Evolutionary conservation across 2,329 filamentous ascomycete species (phyloP), one percentile per base, ranked within the genome.

Genomic region (Colletotrichum truncatum): DNA sequence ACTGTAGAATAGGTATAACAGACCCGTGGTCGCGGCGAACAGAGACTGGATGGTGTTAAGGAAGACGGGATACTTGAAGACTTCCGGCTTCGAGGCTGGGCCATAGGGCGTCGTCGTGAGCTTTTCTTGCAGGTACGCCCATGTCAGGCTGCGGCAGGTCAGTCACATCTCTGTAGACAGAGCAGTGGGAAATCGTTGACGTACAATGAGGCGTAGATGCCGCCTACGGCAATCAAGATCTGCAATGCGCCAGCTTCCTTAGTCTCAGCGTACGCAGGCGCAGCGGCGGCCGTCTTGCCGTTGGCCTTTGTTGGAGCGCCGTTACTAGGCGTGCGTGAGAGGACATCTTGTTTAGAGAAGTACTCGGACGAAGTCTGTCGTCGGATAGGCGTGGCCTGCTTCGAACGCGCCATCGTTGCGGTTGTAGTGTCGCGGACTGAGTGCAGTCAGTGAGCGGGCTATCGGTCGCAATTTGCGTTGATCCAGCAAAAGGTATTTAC

Each of bases 141-240:
- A 99, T 32, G 94, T 97, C 56, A 99, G 83, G 81, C 95, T 94
- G 67, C 9, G 39, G 6, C 8, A 10, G 12, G 21, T 43, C 26
- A 34, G 46, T 49, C 46, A n/a, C n/a, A n/a, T n/a, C n/a, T n/a
- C n/a, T n/a, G n/a, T n/a, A 23, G n/a, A 49, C 46, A 11, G 6
- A 10, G n/a, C 5, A 49, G n/a, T n/a, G n/a, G n/a, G n/a, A n/a
- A n/a, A n/a, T n/a, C n/a, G n/a, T n/a, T 21, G 28, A 80, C 87
- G 74, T 87, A 98, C 95, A 99, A 99, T 34, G 94, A 97, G 34
- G 91, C 93, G 78, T 99, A 99, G 72, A 99, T 99, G 65, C 96
- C 96, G 6, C 89, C 90, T n/a, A 98, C 93, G 69, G 94, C 95
- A 67, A 97, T 87, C 51, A 94, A 80, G 60, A 98, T 87, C 78